Evolutionary conservation across 306 rosid species (phyloP), one percentile per base, ranked within the genome.

Genomic region (Vachellia collinsii): DNA sequence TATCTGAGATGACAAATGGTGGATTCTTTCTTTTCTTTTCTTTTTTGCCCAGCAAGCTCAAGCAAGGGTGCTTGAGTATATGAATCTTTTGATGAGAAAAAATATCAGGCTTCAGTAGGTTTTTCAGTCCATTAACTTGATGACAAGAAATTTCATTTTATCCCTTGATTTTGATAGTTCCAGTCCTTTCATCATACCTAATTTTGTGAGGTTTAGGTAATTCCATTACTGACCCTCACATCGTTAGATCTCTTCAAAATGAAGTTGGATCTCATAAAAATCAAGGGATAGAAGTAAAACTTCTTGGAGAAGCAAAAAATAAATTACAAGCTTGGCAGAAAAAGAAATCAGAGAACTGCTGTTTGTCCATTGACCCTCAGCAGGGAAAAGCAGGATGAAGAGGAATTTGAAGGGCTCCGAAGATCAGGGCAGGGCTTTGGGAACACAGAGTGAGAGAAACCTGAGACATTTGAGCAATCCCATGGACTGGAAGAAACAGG

Each of bases 391-490:
- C 91, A 90, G 43, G 87, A 83, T 7, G 88, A 86, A 23, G 91
- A 87, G 23, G 73, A 88, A 71, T 74, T 85, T 62, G 89, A 80
- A 36, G 88, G 75, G 80, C 63, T 59, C 16, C 22, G 34, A 39
- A 96, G 97, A 37, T 88, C 92, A 10, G 88, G 86, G 79, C 99
- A 96, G 25, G 98, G 98, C 80, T 91, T 82, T 0, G 99, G 99
- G 66, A 77, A 77, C 75, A 96, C 99, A 11, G 87, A 90, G 7
- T 90, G 80, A 4, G 99, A 89, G 75, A 80, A 92, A 48, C 99
- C 99, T 8, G 85, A 89, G 54, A 93, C 97, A 83, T 89, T 83
- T 19, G 97, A 93, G 82, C 99, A 96, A 59, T 86, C 87, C 99
- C 99, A 96, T 53, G 88, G 76, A 50, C 71, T 14, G 5, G 90